These are phyloP conservation scores for Populus ilicifolia DNA, from an alignment of 345 rosid genomes.

Conservation along the genomic window DNA sequence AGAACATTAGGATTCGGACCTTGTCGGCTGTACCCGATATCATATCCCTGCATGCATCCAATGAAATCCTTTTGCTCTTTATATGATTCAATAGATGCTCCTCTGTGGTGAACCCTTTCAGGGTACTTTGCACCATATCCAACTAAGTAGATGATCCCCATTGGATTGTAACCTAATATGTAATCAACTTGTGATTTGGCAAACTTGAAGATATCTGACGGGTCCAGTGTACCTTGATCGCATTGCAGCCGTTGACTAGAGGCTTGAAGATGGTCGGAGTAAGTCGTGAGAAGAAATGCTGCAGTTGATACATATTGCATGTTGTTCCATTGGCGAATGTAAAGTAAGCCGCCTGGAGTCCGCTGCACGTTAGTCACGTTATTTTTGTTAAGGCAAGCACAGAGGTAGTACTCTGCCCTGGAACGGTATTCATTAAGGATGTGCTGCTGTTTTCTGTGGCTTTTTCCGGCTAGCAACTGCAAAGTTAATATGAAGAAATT, in stretches of 20 bases:
- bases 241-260: constrained; percentile 45
- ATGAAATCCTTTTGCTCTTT: constrained; percentile 72
- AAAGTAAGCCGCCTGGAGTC: constrained; percentile 75
- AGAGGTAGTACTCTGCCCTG: constrained; percentile 75
- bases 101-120: constrained; percentile 78
- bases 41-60: constrained; percentile 91
- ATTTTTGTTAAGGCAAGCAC: constrained; percentile 76
- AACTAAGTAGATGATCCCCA: constrained; percentile 78
- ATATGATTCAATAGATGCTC: constrained; percentile 73
- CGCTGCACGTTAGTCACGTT: constrained; percentile 47
- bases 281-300: constrained; percentile 64
- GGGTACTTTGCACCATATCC: constrained; percentile 77
- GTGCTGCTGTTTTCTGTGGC: constrained; percentile 39
- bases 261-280: constrained; percentile 56
- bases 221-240: constrained; percentile 36
- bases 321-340: constrained; percentile 92
- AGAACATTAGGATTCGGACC: constrained; percentile 47
- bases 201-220: constrained; percentile 44
- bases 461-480: constrained; percentile 54
- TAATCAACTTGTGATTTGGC: constrained; percentile 83
- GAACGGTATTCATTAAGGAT: constrained; percentile 51
- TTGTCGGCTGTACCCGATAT: constrained; percentile 37
- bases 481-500: neutral
- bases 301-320: constrained; percentile 90
- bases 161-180: constrained; percentile 75